Evolutionary conservation across 2,329 filamentous ascomycete species (phyloP), one percentile per base, ranked within the genome.

Genomic region (Juglanconis oblonga): DNA sequence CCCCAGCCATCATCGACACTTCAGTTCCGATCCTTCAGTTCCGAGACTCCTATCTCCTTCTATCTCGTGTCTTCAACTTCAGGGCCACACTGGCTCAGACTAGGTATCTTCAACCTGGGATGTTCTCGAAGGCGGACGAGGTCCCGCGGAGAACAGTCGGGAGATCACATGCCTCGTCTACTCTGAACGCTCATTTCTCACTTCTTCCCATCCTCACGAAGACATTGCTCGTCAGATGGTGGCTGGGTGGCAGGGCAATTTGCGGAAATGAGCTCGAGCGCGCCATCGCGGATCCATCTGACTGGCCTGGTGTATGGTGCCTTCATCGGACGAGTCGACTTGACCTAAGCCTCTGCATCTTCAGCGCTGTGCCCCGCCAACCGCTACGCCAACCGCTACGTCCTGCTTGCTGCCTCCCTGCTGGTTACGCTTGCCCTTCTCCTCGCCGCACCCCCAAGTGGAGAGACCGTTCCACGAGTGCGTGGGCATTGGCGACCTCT

Each of bases 401-500:
- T 29, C 17, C 40, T 61, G 42, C 54, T 35, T 55, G 55, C 55
- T 50, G 45, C 51, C 29, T 50, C 24, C 33, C 35, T 55, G 51
- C 51, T 24, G 40, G 36, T 45, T 24, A 52, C 40, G 29, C 24
- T 33, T 49, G 5, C 13, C 13, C 36, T 36, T n/a, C 5, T 49
- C 36, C 24, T 17, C 29, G 47, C 51, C 54, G 35, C 10, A 36
- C 24, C 40, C 36, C 52, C 54, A 55, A 57, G 47, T 58, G 55
- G 48, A 40, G 50, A 55, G 48, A 29, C 53, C 40, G 59, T 58
- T 59, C 32, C 62, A 63, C 62, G 44, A 49, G 55, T 58, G 59
- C 57, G 32, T 59, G 59, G 52, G 36, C 49, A 51, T 17, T 50
- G 49, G 53, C 32, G 17, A 44, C 64, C 68, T 70, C 68, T 70